Evolutionary conservation across 345 rosid genomes (phyloP).

Genomic region (Raphanus raphanistrum): DNA sequence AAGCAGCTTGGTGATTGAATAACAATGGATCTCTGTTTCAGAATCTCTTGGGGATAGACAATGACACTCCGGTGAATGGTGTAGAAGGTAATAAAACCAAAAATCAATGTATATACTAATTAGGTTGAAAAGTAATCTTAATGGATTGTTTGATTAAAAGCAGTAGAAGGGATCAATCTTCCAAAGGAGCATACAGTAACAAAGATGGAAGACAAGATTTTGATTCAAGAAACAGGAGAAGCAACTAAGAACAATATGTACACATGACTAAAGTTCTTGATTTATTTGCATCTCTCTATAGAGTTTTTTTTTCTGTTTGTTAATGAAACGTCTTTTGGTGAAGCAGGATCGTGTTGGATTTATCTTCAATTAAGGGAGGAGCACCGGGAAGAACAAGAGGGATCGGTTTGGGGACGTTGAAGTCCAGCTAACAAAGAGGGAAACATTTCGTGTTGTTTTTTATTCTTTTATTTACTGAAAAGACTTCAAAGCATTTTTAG

Average conservation of each 20-base stretch:
- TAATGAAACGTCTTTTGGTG: slow-evolving; percentile 20
- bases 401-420: slow-evolving; percentile 46
- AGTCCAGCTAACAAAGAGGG: slow-evolving; percentile 35
- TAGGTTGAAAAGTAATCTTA: slow-evolving; percentile 5
- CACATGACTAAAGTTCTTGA: not conserved
- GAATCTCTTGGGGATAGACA: slow-evolving; percentile 67
- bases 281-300: not conserved
- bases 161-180: slow-evolving; percentile 56
- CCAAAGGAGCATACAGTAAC: slow-evolving; percentile 60
- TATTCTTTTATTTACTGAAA: not conserved
- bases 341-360: slow-evolving; percentile 71
- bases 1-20: not conserved
- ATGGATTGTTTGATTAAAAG: slow-evolving; percentile 45
- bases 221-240: slow-evolving; percentile 51
- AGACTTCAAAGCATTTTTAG: slow-evolving; percentile 1
- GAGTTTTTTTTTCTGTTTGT: not conserved
- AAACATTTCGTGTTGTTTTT: slow-evolving; percentile 21
- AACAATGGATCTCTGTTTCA: slow-evolving; percentile 37
- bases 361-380: slow-evolving; percentile 73
- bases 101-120: not conserved
- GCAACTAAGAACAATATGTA: slow-evolving; percentile 57
- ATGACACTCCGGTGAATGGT: slow-evolving; percentile 39
- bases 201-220: slow-evolving; percentile 52
- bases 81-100: slow-evolving; percentile 52
- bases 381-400: slow-evolving; percentile 95